A percentile compares a stretch with the other conserved stretches of the same genome.
Evolutionary conservation across 768 basidiomycete species (phyloP).

Genomic region (Leccinum olivaceopallidum): DNA sequence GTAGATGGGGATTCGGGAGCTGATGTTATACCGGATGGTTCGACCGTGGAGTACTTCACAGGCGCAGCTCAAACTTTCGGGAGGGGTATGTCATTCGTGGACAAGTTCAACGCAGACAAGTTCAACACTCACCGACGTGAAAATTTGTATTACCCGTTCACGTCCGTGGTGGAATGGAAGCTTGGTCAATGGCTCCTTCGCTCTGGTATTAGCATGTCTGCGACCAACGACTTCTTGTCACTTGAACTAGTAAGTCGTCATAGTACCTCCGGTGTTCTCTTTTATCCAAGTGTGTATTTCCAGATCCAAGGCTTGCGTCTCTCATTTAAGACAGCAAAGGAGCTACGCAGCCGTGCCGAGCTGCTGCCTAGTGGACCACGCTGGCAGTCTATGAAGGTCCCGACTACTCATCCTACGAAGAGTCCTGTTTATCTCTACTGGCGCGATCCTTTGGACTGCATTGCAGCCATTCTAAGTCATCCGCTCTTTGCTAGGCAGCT

Average conservation of each 20-base stretch:
- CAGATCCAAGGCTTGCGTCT: not conserved
- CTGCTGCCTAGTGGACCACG: not conserved
- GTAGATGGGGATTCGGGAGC: not conserved
- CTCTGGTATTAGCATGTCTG: not conserved
- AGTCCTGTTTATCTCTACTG: not conserved
- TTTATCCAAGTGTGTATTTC: too few species aligned
- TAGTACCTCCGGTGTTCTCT: too few species aligned
- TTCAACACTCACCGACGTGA: not conserved
- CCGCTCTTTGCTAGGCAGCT: not conserved
- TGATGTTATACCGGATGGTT: too few species aligned
- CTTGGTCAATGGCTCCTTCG: not conserved
- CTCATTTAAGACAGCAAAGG: not conserved
- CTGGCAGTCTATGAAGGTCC: not conserved
- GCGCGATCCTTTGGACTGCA: not conserved
- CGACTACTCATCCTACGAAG: not conserved
- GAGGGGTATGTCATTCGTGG: not conserved
- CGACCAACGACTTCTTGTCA: not conserved
- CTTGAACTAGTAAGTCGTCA: not conserved
- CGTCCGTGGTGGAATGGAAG: not conserved
- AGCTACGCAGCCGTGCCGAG: not conserved
- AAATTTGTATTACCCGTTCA: not conserved
- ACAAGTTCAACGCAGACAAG: not conserved
- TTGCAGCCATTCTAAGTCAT: not conserved
- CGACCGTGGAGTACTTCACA: not conserved
- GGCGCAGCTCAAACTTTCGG: not conserved